phyloP scores from a whole-genome alignment of 2,329 filamentous ascomycete genomes.

The Teratosphaeria pseudoeucalypti region DNA sequence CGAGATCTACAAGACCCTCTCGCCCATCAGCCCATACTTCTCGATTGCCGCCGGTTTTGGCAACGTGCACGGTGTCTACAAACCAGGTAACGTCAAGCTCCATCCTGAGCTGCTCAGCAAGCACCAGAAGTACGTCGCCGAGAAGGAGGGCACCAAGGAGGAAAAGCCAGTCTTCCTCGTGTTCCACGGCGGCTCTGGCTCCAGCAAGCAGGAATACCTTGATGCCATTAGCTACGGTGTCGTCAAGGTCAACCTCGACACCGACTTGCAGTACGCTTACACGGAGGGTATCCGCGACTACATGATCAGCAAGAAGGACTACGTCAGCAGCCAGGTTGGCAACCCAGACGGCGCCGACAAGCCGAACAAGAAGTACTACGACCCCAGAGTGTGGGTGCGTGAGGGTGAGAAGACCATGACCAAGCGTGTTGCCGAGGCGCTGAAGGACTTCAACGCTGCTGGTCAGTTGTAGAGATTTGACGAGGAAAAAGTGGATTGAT shows the following conservation, averaged over 20 bases:
- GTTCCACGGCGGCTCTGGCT: conserved; percentile 97
- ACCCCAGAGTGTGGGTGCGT: conserved; percentile 88
- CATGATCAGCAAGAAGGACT: conserved; percentile 89
- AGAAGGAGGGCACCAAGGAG: conserved; percentile 59
- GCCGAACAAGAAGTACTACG: conserved; percentile 85
- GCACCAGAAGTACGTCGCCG: conserved; percentile 87
- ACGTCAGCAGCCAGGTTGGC: conserved; percentile 74
- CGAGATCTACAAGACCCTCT: conserved; percentile 77
- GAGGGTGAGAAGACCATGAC: conserved; percentile 97
- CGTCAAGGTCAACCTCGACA: conserved; percentile 99
- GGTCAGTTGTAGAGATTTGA: conserved; percentile 52
- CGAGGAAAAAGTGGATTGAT: background rate
- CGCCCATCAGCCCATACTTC: conserved; percentile 87
- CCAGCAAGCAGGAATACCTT: conserved; percentile 78
- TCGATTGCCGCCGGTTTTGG: conserved; percentile 97
- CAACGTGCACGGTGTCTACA: conserved; percentile 98
- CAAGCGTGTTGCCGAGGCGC: conserved; percentile 65
- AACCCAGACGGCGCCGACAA: conserved; percentile 95
- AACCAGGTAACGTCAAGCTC: conserved; percentile 93
- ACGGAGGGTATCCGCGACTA: conserved; percentile 87
- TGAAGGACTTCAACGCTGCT: conserved; percentile 85
- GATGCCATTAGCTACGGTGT: conserved; percentile 88
- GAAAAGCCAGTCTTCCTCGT: conserved; percentile 97
- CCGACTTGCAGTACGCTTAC: conserved; percentile 95
- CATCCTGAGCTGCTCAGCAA: conserved; percentile 92